These are phyloP conservation scores for Knoxdaviesia capensis DNA, from an alignment of 2,329 filamentous ascomycete species.

Conservation along the genomic window DNA sequence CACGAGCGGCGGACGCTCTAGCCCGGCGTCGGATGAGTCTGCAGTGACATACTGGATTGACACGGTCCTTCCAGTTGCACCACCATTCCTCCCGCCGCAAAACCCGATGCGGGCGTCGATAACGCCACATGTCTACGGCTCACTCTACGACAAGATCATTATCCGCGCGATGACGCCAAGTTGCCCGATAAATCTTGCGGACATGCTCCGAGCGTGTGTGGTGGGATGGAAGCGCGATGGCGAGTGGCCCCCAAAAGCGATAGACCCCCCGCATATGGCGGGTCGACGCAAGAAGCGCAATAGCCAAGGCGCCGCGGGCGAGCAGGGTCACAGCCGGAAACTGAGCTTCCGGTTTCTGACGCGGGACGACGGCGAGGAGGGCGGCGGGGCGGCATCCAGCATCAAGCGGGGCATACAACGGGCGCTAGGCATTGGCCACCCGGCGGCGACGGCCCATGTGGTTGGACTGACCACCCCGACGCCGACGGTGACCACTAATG, in stretches of 20 bases:
- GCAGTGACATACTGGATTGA: constrained; percentile 26
- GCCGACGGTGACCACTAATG: too few relatives aligned
- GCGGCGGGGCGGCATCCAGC: constrained; percentile 24
- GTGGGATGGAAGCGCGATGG: constrained; percentile 84
- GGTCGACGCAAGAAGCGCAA: constrained; percentile 20
- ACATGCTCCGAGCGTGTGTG: constrained; percentile 65
- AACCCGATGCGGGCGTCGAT: constrained; percentile 67
- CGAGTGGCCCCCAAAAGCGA: constrained; percentile 64
- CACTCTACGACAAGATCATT: constrained; percentile 80
- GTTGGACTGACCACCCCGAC: too few relatives aligned
- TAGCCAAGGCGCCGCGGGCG: constrained; percentile 8
- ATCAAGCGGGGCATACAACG: constrained; percentile 1
- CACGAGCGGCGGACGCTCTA: too few relatives aligned
- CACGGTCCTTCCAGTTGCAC: constrained; percentile 49
- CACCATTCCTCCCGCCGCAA: constrained; percentile 49
- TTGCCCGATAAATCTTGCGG: constrained; percentile 70
- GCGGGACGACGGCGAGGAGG: constrained; percentile 13
- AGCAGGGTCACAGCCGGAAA: constrained; percentile 11
- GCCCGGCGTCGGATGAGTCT: too few relatives aligned
- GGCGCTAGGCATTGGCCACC: too few relatives aligned
- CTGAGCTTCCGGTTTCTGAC: constrained; percentile 27
- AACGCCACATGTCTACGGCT: constrained; percentile 50
- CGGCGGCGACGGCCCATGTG: too few relatives aligned
- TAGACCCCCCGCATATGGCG: constrained; percentile 22
- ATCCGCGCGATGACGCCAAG: constrained; percentile 61